phyloP scores from a whole-genome alignment of 1,284 basidiomycete species.

The Puccinia hordei region DNA sequence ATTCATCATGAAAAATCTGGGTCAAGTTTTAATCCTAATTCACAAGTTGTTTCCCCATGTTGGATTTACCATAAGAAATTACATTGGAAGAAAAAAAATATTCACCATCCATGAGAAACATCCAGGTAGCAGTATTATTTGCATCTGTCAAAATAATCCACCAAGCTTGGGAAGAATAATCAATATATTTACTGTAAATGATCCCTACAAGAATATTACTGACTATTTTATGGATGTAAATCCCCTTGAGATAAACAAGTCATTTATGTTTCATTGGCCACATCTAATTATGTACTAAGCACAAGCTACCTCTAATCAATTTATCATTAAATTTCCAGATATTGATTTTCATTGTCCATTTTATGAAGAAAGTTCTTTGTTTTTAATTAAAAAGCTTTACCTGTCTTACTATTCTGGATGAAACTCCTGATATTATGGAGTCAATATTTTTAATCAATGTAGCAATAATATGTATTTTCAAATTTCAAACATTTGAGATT shows the following conservation, averaged over 20 bases:
- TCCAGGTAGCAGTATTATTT: background rate
- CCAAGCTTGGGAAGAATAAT: background rate
- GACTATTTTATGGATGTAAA: background rate
- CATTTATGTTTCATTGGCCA: background rate
- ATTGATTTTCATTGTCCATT: no score
- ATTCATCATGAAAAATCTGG: no score
- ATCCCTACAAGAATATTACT: background rate
- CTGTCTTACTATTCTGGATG: no score
- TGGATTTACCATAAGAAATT: background rate
- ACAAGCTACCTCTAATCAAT: no score
- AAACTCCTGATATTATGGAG: no score
- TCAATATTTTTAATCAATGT: no score
- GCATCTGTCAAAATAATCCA: background rate
- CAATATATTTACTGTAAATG: constrained; percentile 6
- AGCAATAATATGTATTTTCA: no score
- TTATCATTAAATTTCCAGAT: no score
- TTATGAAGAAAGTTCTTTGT: no score
- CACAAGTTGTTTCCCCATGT: background rate
- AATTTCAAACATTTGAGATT: no score
- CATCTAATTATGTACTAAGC: background rate
- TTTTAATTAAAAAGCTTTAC: no score
- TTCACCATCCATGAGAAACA: background rate
- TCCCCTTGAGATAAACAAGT: background rate
- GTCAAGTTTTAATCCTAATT: no score
- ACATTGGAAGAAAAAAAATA: constrained; percentile 10